Evolutionary conservation across 176 grass and related monocot species (phyloP).

Genomic region (Bromus sterilis): DNA sequence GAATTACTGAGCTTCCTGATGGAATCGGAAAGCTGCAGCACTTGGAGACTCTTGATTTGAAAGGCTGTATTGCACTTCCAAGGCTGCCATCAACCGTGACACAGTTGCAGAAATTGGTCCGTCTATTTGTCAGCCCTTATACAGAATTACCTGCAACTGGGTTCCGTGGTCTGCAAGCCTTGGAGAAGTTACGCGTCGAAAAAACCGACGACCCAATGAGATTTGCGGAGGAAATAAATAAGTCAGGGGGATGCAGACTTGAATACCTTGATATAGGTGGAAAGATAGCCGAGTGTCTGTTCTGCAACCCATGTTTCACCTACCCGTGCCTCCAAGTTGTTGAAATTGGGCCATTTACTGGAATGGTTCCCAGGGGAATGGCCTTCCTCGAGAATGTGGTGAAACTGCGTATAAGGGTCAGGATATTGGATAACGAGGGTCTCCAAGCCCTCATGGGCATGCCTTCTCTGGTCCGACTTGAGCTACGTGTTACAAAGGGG

Average conservation of each 20-base stretch:
- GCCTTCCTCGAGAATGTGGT: neutral
- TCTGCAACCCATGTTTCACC: neutral
- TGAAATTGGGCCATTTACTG: rapidly evolving
- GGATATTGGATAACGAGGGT: neutral
- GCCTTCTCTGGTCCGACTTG: neutral
- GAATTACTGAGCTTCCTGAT: neutral
- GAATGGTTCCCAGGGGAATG: neutral
- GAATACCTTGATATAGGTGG: neutral
- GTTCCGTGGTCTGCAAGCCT: neutral
- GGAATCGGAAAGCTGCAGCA: neutral
- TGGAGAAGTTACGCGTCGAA: neutral
- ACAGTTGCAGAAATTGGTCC: neutral
- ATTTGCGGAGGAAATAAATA: neutral
- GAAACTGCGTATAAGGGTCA: rapidly evolving
- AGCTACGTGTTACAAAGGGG: rapidly evolving
- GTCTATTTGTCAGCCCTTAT: rapidly evolving
- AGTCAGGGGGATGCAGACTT: neutral
- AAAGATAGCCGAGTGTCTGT: neutral
- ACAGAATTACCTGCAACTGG: neutral
- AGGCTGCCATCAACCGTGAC: neutral
- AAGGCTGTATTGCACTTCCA: rapidly evolving
- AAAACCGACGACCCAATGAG: neutral
- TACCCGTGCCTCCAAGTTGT: neutral
- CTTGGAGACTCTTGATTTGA: neutral
- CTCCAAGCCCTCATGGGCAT: neutral